These are phyloP conservation scores for Sedum album DNA, from an alignment of 164 flowering plant species.

Conservation along the genomic window DNA sequence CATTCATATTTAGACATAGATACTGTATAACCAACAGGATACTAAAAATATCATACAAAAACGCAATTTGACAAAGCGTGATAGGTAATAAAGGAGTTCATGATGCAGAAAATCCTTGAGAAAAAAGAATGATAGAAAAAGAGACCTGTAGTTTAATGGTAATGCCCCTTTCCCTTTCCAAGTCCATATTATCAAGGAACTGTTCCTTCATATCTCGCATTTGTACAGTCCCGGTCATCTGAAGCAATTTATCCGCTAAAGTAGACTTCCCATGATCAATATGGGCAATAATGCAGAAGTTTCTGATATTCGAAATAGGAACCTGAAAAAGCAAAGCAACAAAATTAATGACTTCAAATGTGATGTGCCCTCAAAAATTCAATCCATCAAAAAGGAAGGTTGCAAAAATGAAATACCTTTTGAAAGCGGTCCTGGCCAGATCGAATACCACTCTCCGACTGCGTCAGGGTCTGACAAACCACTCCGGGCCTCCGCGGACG, in stretches of 20 bases:
- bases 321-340: constrained; percentile 37
- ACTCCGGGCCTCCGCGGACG: constrained; percentile 8
- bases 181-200: constrained; percentile 95
- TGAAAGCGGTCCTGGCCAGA: constrained; percentile 36
- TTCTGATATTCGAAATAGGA: constrained; percentile 73
- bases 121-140: background rate
- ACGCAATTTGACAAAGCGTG: no score
- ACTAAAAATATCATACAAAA: no score
- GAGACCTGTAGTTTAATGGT: constrained; percentile 87
- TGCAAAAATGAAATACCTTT: constrained; percentile 17
- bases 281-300: constrained; percentile 90
- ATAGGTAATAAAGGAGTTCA: constrained; percentile 35
- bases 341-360: background rate
- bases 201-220: constrained; percentile 94
- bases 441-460: constrained; percentile 12
- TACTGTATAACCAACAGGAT: no score
- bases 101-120: background rate
- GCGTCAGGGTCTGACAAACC: constrained; percentile 21
- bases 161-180: constrained; percentile 96
- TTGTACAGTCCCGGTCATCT: constrained; percentile 86
- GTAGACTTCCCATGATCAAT: constrained; percentile 98
- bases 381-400: background rate
- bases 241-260: constrained; percentile 83
- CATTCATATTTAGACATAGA: no score
- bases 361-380: background rate